Percentiles rank a stretch among this genome's conserved stretches.
Evolutionary conservation across 768 basidiomycete species (phyloP).

Genomic region (Mrakia frigida): DNA sequence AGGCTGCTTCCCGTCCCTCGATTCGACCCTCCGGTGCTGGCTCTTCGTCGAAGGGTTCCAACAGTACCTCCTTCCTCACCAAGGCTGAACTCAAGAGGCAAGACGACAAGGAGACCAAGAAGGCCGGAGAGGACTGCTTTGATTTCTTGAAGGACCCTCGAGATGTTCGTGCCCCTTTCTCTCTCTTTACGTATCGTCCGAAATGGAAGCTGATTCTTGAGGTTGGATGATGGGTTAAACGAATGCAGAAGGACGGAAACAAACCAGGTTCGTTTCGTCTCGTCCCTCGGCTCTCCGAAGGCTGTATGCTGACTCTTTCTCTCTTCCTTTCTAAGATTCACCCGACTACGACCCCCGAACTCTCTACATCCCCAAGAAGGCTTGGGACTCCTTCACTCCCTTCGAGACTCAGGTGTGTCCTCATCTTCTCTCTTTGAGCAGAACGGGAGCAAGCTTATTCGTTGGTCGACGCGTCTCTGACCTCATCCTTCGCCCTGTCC

Average conservation of each 20-base stretch:
- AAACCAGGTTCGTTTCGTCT: slow-evolving; percentile 52
- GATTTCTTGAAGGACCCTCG: slow-evolving; percentile 36
- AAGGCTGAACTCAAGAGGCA: slow-evolving; percentile 72
- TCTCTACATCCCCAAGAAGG: slow-evolving; percentile 65
- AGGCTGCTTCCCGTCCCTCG: slow-evolving; percentile 35
- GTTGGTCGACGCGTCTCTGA: slow-evolving; percentile 29
- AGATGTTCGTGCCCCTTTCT: slow-evolving; percentile 33
- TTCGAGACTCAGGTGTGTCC: slow-evolving; percentile 77
- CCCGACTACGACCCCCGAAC: slow-evolving; percentile 88
- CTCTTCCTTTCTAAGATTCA: slow-evolving; percentile 41
- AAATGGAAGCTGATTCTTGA: slow-evolving; percentile 46
- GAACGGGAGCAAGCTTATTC: neutral
- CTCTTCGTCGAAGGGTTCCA: neutral
- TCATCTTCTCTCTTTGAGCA: neutral
- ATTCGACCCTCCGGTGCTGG: neutral
- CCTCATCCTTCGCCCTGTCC: slow-evolving; percentile 10
- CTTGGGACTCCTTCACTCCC: slow-evolving; percentile 81
- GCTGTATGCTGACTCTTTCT: neutral
- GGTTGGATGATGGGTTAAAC: slow-evolving; percentile 59
- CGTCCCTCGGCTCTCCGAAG: too few species aligned
- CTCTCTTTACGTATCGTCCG: neutral
- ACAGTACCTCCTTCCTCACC: slow-evolving; percentile 59
- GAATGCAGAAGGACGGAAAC: slow-evolving; percentile 70
- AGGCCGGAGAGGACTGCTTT: slow-evolving; percentile 55
- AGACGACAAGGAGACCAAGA: slow-evolving; percentile 76